These are phyloP conservation scores for Puccinia hordei DNA, from an alignment of 1,284 basidiomycete genomes.

Conservation along the genomic window DNA sequence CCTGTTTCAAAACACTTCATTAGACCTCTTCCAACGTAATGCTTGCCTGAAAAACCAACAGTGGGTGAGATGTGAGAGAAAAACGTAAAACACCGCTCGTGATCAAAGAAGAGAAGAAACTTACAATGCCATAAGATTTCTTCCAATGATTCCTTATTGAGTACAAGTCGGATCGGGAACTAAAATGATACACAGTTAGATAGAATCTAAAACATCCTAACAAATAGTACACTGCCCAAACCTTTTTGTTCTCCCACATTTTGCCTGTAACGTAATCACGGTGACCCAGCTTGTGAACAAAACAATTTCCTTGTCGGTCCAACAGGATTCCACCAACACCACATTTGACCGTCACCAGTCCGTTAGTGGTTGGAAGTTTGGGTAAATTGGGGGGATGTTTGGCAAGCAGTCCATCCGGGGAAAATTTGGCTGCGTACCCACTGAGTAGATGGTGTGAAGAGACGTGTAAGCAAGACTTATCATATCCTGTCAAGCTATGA, in stretches of 20 bases:
- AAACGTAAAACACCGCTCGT: neutral
- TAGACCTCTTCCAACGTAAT: slow-evolving; percentile 86
- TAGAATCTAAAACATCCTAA: neutral
- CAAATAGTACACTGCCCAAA: slow-evolving; percentile 56
- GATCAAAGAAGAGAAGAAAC: slow-evolving; percentile 24
- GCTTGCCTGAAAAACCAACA: slow-evolving; percentile 25
- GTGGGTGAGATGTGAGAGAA: neutral
- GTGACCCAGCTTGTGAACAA: slow-evolving; percentile 95
- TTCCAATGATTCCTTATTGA: slow-evolving; percentile 85
- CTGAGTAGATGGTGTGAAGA: neutral
- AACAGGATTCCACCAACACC: slow-evolving; percentile 93
- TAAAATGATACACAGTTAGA: neutral
- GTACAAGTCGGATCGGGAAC: slow-evolving; percentile 88
- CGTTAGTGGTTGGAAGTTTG: slow-evolving; percentile 87
- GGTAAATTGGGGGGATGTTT: slow-evolving; percentile 89
- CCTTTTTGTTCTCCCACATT: slow-evolving; percentile 92
- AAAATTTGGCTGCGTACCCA: slow-evolving; percentile 96
- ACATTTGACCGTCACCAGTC: slow-evolving; percentile 95
- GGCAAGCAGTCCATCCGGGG: slow-evolving; percentile 72
- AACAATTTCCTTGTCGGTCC: slow-evolving; percentile 86
- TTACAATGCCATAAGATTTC: slow-evolving; percentile 85
- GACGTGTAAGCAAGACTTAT: slow-evolving; percentile 25
- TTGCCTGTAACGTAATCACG: slow-evolving; percentile 86
- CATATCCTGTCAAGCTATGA: too few relatives aligned
- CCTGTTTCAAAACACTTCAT: slow-evolving; percentile 92